Base-by-base conservation (phyloP, 2,329 filamentous ascomycete genomes). In the Talaromyces sp. region DNA sequence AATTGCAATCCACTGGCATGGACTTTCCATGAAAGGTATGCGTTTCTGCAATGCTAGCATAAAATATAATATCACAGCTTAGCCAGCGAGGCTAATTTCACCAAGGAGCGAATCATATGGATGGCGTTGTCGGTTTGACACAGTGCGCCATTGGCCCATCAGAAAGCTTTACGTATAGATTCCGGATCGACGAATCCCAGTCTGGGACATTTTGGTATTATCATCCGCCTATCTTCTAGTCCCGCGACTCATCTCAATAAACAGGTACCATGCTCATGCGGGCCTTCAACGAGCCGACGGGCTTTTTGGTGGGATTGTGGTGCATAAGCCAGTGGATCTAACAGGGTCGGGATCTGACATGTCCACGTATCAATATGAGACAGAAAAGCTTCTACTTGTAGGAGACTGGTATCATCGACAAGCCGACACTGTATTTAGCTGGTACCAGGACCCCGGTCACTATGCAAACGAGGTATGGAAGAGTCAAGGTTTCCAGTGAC, bases 111-210 rank as follows among this genome's bases (percentile, higher is more conserved):
- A 50, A 57, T 38, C 26, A 14, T 24, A 90, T 91, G 86, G 90
- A 93, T 71, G 90, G 90, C 0, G 84, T 87, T 0, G 75, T 77
- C 0, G 81, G 82, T 53, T 84, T 89, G 27, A 84, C 87, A 0
- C 89, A 93, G 70, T 91, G 87, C 64, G 71, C 81, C 1, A 87
- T 92, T 59, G 5, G 19, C 2, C 17, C 41, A n/a, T 27, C 24
- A 6, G 21, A 27, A 9, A 57, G n/a, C 27, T 57, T 51, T 24
- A 57, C 55, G 5, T 57, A 57, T 57, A 41, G 17, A 8, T n/a
- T 57, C 9, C 43, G 19, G n/a, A 50, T 50, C 13, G 43, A 50
- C 6, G 43, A 50, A 19, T 50, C 43, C 21, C 43, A 50, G 19
- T 50, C 43, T 14, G 43, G 43, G 13, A 50, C 43, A 50, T 50